Percentiles rank a stretch among this genome's conserved stretches.
These are phyloP conservation scores for Ophiognomonia clavigignenti-juglandacearum DNA, from an alignment of 2,329 filamentous ascomycete genomes.

Conservation along the genomic window DNA sequence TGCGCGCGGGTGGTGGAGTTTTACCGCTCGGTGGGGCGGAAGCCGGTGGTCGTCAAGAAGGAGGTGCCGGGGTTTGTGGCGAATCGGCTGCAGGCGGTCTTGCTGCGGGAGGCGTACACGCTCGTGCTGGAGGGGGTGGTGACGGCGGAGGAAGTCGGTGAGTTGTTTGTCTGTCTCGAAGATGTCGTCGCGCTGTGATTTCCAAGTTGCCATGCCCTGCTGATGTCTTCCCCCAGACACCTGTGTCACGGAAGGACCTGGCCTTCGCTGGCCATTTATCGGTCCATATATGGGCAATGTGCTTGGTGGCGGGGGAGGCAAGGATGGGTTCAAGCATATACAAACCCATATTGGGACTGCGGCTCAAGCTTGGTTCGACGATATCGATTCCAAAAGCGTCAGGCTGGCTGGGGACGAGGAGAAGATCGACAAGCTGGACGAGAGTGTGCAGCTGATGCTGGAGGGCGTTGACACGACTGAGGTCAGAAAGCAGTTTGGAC, in stretches of 20 bases:
- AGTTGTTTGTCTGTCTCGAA: neutral
- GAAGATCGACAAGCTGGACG: neutral
- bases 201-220: neutral
- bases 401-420: neutral
- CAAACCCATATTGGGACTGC: neutral
- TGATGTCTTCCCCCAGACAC: neutral
- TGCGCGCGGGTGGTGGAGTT: slow-evolving; percentile 28
- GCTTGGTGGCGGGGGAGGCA: slow-evolving; percentile 17
- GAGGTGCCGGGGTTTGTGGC: slow-evolving; percentile 38
- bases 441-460: slow-evolving; percentile 5
- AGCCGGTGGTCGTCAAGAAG: slow-evolving; percentile 33
- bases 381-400: slow-evolving; percentile 2
- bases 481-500: neutral
- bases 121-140: slow-evolving; percentile 28
- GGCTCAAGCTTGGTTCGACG: neutral
- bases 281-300: slow-evolving; percentile 14
- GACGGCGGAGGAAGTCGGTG: slow-evolving; percentile 24
- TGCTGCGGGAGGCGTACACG: slow-evolving; percentile 31
- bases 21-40: slow-evolving; percentile 34
- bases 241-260: slow-evolving; percentile 13
- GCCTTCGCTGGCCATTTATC: slow-evolving; percentile 19
- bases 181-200: neutral
- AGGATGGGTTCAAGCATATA: slow-evolving; percentile 17
- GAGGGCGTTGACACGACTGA: neutral
- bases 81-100: slow-evolving; percentile 38